Evolutionary conservation across 1,284 basidiomycete genomes (phyloP).

Genomic region (Marasmius oreades): DNA sequence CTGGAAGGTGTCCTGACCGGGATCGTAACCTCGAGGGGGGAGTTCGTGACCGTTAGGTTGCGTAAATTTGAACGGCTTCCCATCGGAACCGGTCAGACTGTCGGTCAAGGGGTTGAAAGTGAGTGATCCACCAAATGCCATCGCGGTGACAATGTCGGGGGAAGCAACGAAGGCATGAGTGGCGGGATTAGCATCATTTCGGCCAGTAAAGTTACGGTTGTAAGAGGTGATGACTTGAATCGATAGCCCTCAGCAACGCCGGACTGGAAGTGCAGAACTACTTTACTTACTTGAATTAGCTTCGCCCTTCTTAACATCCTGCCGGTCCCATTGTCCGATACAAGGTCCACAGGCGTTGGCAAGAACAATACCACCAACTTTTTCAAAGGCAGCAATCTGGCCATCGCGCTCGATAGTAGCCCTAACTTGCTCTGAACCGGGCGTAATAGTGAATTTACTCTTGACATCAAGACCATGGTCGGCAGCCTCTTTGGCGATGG

Average conservation of each 20-base stretch:
- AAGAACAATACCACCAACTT: conserved; percentile 88
- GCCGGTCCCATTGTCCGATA: conserved; percentile 98
- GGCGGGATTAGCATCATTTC: conserved; percentile 99
- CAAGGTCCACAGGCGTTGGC: conserved; percentile 99
- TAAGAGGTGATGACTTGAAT: conserved; percentile 91
- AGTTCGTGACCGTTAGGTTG: conserved; percentile 90
- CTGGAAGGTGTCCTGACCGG: conserved; percentile 97
- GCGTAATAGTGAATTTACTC: conserved; percentile 96
- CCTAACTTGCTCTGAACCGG: conserved; percentile 97
- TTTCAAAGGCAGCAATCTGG: conserved; percentile 85
- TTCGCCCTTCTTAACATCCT: conserved; percentile 96
- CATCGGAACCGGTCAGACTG: conserved; percentile 84
- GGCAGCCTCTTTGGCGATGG: conserved; percentile 88
- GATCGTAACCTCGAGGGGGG: conserved; percentile 92
- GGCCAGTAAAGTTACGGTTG: conserved; percentile 99
- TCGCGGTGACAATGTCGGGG: conserved; percentile 96
- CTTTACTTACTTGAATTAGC: conserved; percentile 82
- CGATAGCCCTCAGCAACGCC: conserved; percentile 9
- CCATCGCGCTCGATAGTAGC: conserved; percentile 98
- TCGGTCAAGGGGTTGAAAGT: conserved; percentile 98
- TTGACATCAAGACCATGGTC: conserved; percentile 87
- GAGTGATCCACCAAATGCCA: conserved; percentile 92
- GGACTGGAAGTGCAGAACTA: not conserved
- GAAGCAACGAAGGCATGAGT: conserved; percentile 99
- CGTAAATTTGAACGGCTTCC: conserved; percentile 97